These are phyloP conservation scores for Venturia nashicola DNA, from an alignment of 2,329 filamentous ascomycete species.

Conservation along the genomic window DNA sequence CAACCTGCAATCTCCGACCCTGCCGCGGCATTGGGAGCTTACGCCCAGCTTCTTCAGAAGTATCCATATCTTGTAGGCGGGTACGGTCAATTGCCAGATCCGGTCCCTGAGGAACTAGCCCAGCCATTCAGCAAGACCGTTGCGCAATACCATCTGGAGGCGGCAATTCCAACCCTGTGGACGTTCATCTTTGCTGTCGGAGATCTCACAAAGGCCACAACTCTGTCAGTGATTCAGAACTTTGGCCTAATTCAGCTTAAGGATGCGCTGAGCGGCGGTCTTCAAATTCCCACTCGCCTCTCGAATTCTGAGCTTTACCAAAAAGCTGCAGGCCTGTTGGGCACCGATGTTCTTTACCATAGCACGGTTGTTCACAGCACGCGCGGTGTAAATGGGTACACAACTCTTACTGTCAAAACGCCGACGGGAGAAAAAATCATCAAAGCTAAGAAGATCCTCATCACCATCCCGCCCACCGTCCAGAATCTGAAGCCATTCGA, in stretches of 20 bases:
- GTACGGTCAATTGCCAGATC: not conserved
- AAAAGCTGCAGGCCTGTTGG: not conserved
- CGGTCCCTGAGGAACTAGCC: not conserved
- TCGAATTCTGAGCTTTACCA: not conserved
- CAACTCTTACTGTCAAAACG: not conserved
- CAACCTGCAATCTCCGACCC: not conserved
- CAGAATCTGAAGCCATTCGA: conserved; percentile 2
- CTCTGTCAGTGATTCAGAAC: not conserved
- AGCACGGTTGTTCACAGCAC: not conserved
- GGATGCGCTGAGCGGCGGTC: not conserved
- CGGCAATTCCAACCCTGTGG: not conserved
- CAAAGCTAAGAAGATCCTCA: conserved; percentile 6
- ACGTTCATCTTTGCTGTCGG: not conserved
- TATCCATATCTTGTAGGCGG: not conserved
- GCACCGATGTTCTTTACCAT: not conserved
- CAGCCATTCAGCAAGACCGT: conserved; percentile 4
- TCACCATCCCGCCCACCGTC: not conserved
- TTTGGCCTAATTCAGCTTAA: not conserved
- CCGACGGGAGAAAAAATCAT: not conserved
- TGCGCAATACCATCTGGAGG: not conserved
- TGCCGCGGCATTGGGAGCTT: not conserved
- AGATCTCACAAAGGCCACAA: not conserved
- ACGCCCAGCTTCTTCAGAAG: not conserved
- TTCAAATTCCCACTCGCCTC: not conserved
- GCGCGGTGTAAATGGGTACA: not conserved